Evolutionary conservation across 1,139 yeast genomes (phyloP).

Genomic region (Debaryomyces subglobosus): DNA sequence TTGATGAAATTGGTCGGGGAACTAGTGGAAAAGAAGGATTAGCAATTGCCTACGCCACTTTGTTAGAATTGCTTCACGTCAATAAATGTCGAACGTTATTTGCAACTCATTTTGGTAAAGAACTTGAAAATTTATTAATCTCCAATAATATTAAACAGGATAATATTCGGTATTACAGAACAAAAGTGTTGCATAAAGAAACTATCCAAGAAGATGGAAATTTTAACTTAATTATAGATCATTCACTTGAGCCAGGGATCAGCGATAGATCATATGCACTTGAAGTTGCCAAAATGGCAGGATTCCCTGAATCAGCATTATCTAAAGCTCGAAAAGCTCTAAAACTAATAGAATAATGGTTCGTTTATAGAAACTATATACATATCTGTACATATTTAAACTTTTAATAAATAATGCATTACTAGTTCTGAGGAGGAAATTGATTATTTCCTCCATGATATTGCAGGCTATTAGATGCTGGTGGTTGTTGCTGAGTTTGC

Average conservation of each 20-base stretch:
- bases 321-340: slow-evolving; percentile 49
- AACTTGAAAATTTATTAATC: slow-evolving; percentile 43
- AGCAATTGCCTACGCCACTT: slow-evolving; percentile 84
- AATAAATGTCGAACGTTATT: slow-evolving; percentile 79
- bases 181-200: slow-evolving; percentile 39
- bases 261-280: slow-evolving; percentile 80
- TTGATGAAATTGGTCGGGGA: slow-evolving; percentile 97
- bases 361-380: not conserved
- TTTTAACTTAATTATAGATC: slow-evolving; percentile 52
- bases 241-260: slow-evolving; percentile 69
- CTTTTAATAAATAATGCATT: not conserved
- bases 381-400: slow-evolving; percentile 1
- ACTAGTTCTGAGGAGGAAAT: not conserved
- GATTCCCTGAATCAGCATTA: slow-evolving; percentile 71
- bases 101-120: slow-evolving; percentile 92
- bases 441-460: not conserved
- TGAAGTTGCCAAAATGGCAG: slow-evolving; percentile 83
- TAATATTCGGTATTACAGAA: slow-evolving; percentile 51
- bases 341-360: slow-evolving; percentile 13
- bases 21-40: slow-evolving; percentile 90
- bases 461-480: not conserved
- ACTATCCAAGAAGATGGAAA: slow-evolving; percentile 18
- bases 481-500: slow-evolving; percentile 10
- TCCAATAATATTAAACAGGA: slow-evolving; percentile 30
- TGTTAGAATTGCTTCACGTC: slow-evolving; percentile 55